Base-by-base conservation (phyloP, 371 early-diverging fungal genomes). In the Apophysomyces elegans region DNA sequence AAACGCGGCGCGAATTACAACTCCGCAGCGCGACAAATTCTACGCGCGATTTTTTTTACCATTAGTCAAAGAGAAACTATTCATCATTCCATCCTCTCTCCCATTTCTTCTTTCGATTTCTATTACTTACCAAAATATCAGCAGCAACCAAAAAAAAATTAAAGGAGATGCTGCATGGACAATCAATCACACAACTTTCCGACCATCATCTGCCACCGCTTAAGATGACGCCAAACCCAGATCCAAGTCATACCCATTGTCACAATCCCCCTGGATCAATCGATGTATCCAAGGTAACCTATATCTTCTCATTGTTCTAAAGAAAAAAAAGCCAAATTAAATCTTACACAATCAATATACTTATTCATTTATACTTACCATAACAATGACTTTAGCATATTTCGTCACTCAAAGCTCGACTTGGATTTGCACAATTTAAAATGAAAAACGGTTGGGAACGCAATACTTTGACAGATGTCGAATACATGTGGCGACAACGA, bases 351-450 rank as follows among this genome's bases (percentile, higher is more conserved):
- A 26, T 2, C 32, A 26, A 26, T 26, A 26, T 26, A 26, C 32
- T 26, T 26, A 26, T 26, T 26, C 32, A 26, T 58, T 41, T 62
- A 47, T 37, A 18, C n/a, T 26, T 41, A 21, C 26, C n/a, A 43
- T 56, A 26, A 26, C 32, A 26, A 26, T 26, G 32, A 26, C 4
- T 38, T 54, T 45, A 79, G 79, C 65, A 76, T 59, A 13, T 79
- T 16, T 56, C 59, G 21, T 64, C 67, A 21, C 63, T 79, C 9
- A 76, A 67, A 66, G 68, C 75, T 14, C 62, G 80, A 16, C 67
- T 79, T 36, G 68, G 67, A 26, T 75, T 79, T 69, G 80, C 80
- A 21, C 70, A 71, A n/a, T 79, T 79, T 67, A 79, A 79, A 47
- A 46, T 79, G 45, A 71, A 64, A 12, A 66, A 79, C 37, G 80